A percentile compares a stretch with the other conserved stretches of the same genome.
Conservation (phyloP, 805 yeast genomes). For the Scheffersomyces coipomensis region DNA sequence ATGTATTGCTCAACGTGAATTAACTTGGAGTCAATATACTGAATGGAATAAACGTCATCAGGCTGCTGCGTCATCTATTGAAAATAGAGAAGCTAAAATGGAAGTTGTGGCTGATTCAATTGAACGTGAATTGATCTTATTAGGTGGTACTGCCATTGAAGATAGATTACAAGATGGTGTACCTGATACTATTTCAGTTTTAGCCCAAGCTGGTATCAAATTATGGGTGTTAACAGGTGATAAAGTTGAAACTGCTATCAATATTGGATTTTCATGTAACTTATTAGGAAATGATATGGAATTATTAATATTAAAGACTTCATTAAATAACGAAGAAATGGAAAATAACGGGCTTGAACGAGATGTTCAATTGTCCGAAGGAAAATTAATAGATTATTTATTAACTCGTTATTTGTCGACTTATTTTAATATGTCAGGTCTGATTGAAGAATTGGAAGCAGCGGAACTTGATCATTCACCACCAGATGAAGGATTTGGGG, state of each 20-base stretch:
- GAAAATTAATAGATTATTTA: slow-evolving; percentile 44
- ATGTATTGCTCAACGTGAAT: slow-evolving; percentile 72
- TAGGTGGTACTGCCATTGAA: slow-evolving; percentile 88
- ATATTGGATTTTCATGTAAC: slow-evolving; percentile 84
- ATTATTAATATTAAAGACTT: slow-evolving; percentile 53
- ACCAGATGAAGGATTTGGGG: slow-evolving; percentile 66
- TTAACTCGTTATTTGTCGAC: slow-evolving; percentile 52
- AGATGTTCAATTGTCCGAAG: slow-evolving; percentile 20
- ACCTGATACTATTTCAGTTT: slow-evolving; percentile 70
- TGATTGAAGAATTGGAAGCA: slow-evolving; percentile 51
- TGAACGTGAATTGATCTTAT: slow-evolving; percentile 60
- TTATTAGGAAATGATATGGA: slow-evolving; percentile 75
- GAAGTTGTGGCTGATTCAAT: slow-evolving; percentile 74
- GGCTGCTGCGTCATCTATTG: slow-evolving; percentile 63
- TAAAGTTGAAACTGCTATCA: slow-evolving; percentile 86
- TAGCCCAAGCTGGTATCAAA: slow-evolving; percentile 77
- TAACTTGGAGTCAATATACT: slow-evolving; percentile 59
- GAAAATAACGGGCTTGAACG: slow-evolving; percentile 16
- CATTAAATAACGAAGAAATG: slow-evolving; percentile 24
- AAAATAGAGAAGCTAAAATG: slow-evolving; percentile 65
- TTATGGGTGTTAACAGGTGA: slow-evolving; percentile 88
- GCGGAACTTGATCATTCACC: slow-evolving; percentile 60
- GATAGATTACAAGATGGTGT: slow-evolving; percentile 86
- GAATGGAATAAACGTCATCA: slow-evolving; percentile 65
- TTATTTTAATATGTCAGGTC: slow-evolving; percentile 57